Conservation (phyloP, 192 early-diverging fungal species). For the Kappamyces sp. region DNA sequence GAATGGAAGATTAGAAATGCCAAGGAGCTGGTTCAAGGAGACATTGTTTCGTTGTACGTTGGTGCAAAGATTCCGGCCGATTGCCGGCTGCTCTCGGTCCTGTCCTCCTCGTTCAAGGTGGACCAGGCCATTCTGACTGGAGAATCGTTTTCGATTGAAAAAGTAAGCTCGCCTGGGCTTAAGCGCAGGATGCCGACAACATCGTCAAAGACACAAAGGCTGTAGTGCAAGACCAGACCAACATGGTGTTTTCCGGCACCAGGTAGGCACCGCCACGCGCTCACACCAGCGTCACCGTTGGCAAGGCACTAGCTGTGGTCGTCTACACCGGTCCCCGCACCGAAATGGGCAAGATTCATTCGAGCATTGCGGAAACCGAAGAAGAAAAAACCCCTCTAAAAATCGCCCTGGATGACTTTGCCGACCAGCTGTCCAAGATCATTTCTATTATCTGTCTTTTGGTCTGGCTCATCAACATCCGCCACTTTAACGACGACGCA, state of each 20-base stretch:
- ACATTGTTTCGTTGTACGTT: constrained; percentile 83
- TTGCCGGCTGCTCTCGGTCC: constrained; percentile 72
- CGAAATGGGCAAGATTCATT: constrained; percentile 92
- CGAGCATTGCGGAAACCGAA: constrained; percentile 73
- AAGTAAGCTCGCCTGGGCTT: no score
- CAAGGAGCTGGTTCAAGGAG: constrained; percentile 88
- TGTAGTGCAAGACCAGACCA: constrained; percentile 94
- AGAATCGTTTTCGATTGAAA: constrained; percentile 87
- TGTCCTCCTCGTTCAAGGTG: constrained; percentile 79
- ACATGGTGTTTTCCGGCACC: constrained; percentile 96
- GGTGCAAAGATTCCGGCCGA: constrained; percentile 98
- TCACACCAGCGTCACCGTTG: constrained; percentile 89
- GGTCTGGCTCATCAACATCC: constrained; percentile 97
- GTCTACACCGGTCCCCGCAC: constrained; percentile 80
- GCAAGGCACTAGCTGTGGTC: constrained; percentile 83
- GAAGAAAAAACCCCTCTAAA: constrained; percentile 95
- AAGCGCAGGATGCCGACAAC: constrained; percentile 42
- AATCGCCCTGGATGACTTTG: constrained; percentile 93
- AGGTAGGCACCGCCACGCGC: no score
- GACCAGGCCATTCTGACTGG: constrained; percentile 97
- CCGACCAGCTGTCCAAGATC: constrained; percentile 49
- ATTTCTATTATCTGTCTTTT: constrained; percentile 85
- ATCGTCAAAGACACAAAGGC: constrained; percentile 58
- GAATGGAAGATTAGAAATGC: constrained; percentile 60
- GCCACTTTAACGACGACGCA: constrained; percentile 86